Percentiles rank a stretch among this genome's conserved stretches.
phyloP scores from a whole-genome alignment of 1,284 basidiomycete genomes.

The Irpex rosettiformis region DNA sequence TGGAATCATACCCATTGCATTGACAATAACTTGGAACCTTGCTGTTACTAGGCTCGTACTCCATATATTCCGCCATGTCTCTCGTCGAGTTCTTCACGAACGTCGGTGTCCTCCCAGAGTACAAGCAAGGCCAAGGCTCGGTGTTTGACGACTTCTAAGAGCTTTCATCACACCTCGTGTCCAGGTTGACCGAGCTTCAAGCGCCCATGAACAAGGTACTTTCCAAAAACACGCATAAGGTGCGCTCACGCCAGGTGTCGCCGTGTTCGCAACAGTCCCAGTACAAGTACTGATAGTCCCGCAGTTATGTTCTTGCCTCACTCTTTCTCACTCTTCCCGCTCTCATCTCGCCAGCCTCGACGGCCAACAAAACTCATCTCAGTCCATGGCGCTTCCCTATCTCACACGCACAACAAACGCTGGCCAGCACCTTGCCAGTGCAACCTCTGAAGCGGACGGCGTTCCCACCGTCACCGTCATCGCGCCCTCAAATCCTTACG shows the following conservation, averaged over 20 bases:
- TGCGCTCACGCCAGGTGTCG: slow-evolving; percentile 4
- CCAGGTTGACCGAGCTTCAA: neutral
- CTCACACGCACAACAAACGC: neutral
- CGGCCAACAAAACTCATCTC: neutral
- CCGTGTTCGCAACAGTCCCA: neutral
- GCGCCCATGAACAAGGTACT: slow-evolving; percentile 11
- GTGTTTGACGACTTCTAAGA: neutral
- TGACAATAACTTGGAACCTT: neutral
- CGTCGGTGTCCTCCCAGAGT: too few species aligned
- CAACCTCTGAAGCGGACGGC: neutral
- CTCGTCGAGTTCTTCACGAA: neutral
- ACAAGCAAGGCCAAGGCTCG: neutral
- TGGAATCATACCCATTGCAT: neutral
- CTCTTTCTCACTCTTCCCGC: neutral
- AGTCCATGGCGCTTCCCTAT: neutral
- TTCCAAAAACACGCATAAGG: slow-evolving; percentile 6
- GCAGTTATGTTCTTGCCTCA: neutral
- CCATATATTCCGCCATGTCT: neutral
- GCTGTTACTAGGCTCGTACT: neutral
- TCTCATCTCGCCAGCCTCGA: neutral
- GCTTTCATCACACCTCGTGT: neutral
- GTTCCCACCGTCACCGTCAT: slow-evolving; percentile 1
- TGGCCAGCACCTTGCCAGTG: neutral
- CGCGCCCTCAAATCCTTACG: slow-evolving; percentile 4
- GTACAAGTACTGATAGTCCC: neutral